Evolutionary conservation across 73 alveolate species (phyloP).

Genomic region (Symbiodinium pilosum): DNA sequence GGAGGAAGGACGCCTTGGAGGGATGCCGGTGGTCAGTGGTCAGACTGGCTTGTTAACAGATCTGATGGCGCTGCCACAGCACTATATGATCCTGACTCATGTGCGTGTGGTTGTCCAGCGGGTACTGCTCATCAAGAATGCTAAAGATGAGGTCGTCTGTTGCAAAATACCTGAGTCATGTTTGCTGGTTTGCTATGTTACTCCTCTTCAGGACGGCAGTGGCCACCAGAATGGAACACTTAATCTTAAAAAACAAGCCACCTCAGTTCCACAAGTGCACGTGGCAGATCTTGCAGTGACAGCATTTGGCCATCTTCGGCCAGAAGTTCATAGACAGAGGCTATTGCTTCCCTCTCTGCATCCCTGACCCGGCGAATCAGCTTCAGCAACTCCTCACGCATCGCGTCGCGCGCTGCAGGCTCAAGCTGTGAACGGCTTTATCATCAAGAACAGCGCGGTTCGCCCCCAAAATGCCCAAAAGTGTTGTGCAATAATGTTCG

Average conservation of each 20-base stretch:
- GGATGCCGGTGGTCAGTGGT: no score
- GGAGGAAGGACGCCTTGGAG: slow-evolving; percentile 55
- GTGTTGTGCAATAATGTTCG: no score
- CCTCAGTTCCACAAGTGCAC: slow-evolving; percentile 43
- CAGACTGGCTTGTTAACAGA: no score
- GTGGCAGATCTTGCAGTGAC: slow-evolving; percentile 23
- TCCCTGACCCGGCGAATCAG: slow-evolving; percentile 61
- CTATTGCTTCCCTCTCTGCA: slow-evolving; percentile 60
- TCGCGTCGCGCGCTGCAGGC: no score
- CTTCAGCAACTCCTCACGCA: slow-evolving; percentile 50
- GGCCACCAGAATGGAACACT: background rate
- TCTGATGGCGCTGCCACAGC: background rate
- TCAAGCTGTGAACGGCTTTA: no score
- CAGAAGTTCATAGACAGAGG: slow-evolving; percentile 41
- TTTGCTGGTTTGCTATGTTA: no score
- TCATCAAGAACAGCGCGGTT: no score
- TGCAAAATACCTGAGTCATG: slow-evolving; percentile 30
- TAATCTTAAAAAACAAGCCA: background rate
- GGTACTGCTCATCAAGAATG: slow-evolving; percentile 9
- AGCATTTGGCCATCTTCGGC: slow-evolving; percentile 52
- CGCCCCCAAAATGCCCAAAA: no score
- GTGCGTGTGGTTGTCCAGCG: background rate
- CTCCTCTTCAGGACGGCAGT: background rate
- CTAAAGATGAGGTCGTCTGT: slow-evolving; percentile 39
- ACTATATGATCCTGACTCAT: background rate